Percentiles rank a stretch among this genome's conserved stretches.
Evolutionary conservation across 441 rosid genomes (phyloP).

Genomic region (Adansonia rubrostipa): DNA sequence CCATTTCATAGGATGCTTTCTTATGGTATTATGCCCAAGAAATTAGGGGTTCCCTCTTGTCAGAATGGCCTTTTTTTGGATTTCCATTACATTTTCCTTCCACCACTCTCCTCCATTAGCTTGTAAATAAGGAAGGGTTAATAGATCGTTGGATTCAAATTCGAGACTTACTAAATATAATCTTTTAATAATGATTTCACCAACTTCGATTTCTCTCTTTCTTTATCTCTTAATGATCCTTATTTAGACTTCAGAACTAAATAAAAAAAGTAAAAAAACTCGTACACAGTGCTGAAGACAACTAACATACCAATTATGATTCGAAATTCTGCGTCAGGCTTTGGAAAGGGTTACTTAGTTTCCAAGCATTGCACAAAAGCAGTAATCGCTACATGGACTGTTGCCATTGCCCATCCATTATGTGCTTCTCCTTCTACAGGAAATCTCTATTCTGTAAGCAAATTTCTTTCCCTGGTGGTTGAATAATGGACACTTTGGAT

Average conservation of each 20-base stretch:
- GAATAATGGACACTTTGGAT: conserved; percentile 58
- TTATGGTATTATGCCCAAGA: conserved; percentile 25
- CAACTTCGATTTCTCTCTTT: not conserved
- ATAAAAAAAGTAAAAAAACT: not conserved
- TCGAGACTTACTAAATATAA: too few relatives aligned
- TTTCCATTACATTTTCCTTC: conserved; percentile 34
- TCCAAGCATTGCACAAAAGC: conserved; percentile 39
- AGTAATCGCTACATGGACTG: conserved; percentile 53
- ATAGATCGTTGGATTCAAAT: too few relatives aligned
- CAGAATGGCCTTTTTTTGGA: conserved; percentile 21
- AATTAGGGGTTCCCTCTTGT: conserved; percentile 37
- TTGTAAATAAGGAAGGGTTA: too few relatives aligned
- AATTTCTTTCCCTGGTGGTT: conserved; percentile 36
- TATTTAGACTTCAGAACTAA: not conserved
- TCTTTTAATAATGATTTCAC: too few relatives aligned
- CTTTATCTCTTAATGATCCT: not conserved
- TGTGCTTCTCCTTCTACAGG: conserved; percentile 50
- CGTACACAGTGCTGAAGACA: not conserved
- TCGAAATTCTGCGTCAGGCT: conserved; percentile 48
- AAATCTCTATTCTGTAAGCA: conserved; percentile 31
- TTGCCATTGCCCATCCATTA: conserved; percentile 48
- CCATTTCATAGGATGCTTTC: too few relatives aligned
- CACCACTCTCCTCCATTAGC: conserved; percentile 42
- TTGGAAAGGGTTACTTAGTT: conserved; percentile 34
- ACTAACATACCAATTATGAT: conserved; percentile 45